phyloP scores from a whole-genome alignment of 352 stramenopile species.

The Pythium aquatile region DNA sequence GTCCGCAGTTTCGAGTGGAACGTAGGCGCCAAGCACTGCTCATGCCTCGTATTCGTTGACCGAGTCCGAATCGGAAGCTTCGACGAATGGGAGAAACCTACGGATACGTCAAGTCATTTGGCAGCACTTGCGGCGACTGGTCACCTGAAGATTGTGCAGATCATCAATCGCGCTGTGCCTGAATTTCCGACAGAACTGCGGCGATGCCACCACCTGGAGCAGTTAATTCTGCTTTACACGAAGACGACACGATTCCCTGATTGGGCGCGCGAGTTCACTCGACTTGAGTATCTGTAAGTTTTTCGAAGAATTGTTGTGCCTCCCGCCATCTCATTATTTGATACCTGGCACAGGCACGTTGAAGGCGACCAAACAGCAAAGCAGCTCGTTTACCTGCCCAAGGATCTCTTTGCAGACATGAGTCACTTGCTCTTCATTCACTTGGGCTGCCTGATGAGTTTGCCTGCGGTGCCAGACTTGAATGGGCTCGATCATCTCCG shows the following conservation, averaged over 20 bases:
- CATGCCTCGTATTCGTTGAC: constrained; percentile 12
- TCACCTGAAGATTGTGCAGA: constrained; percentile 10
- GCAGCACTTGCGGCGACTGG: constrained; percentile 1
- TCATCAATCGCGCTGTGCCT: constrained; percentile 7
- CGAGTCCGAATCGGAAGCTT: background rate
- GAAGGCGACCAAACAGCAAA: constrained; percentile 3
- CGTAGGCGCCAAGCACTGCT: background rate
- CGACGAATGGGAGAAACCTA: constrained; percentile 6
- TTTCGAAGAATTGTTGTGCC: background rate
- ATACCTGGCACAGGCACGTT: background rate
- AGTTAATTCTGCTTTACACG: constrained; percentile 17
- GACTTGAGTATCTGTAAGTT: constrained; percentile 11
- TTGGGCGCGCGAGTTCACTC: constrained; percentile 12
- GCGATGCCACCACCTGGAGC: constrained; percentile 8
- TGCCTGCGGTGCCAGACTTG: constrained; percentile 5
- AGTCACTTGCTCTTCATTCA: constrained; percentile 14
- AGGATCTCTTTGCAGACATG: constrained; percentile 6
- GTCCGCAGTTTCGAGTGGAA: constrained; percentile 11
- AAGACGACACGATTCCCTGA: constrained; percentile 10
- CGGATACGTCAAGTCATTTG: constrained; percentile 1
- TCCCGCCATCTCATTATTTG: background rate
- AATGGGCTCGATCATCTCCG: background rate
- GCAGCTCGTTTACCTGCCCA: background rate
- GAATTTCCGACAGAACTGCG: constrained; percentile 8
- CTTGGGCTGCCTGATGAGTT: constrained; percentile 6